Base-by-base conservation (phyloP, 139 green algal species). In the Chlamydomonas urium region DNA sequence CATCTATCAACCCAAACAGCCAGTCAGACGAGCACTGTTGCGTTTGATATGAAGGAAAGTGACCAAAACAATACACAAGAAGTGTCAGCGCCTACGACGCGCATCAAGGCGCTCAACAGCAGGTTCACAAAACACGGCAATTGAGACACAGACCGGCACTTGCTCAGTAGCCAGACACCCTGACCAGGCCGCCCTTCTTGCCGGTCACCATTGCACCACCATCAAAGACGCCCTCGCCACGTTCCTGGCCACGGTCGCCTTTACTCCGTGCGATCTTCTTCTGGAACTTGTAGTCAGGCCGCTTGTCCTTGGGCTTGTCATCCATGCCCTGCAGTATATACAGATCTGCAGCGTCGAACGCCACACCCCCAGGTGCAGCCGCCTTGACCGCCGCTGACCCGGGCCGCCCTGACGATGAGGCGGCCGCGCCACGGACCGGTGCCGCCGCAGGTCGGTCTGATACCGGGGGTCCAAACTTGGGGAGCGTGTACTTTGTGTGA, bases 211-310 rank as follows among this genome's bases (percentile, higher is more conserved):
- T 63, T 2, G 75, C 80, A 17, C 69, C 79, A 0, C 87, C 87
- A 76, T 92, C 87, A 45, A 85, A 89, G 0, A 29, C 77, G 1
- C 66, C 79, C n/a, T 75, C 78, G 10, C 50, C 60, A n/a, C 61
- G 47, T 67, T 65, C 34, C 67, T 78, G 35, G 1, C 86, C 85
- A 0, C 85, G 35, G 47, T 78, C 74, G 1, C 85, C 89, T 72
- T 94, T 96, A 32, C 14, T 83, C 17, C 86, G 57, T 5, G 85
- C 37, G 21, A 84, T 67, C 74, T 95, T 95, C 74, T 94, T 94
- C 33, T 96, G 82, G 59, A 94, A 93, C 76, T 93, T 93, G 76
- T 92, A 81, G 19, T 86, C 83, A 10, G 87, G 63, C 0, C 88
- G 78, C 73, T 86, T 88, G 33, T 66, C 32, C 28, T 47, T 35